Percentiles rank a stretch among this genome's conserved stretches.
These are phyloP conservation scores for Leccinum pachyderme DNA, from an alignment of 1,284 basidiomycete species.

Conservation along the genomic window DNA sequence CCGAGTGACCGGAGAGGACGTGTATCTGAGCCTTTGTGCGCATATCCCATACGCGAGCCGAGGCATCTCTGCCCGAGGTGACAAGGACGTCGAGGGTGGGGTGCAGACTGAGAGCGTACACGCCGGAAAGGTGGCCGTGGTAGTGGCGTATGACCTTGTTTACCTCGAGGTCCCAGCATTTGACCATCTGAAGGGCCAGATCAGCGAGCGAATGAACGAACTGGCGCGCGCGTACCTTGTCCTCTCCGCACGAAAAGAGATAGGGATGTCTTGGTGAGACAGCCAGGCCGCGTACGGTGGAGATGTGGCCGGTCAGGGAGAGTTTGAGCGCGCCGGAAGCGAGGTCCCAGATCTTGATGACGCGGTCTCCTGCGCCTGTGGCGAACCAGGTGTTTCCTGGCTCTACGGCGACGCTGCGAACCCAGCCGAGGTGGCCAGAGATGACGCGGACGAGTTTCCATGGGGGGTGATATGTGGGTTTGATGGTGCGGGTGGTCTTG, in stretches of 20 bases:
- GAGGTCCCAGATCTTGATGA: constrained; percentile 99
- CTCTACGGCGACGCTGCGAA: constrained; percentile 93
- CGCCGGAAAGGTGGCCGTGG: constrained; percentile 95
- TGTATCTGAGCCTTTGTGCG: constrained; percentile 95
- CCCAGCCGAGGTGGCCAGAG: constrained; percentile 98
- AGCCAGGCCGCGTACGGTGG: constrained; percentile 92
- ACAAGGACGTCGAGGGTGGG: constrained; percentile 96
- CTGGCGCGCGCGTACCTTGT: constrained; percentile 66
- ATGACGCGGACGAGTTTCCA: constrained; percentile 98
- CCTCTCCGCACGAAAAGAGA: constrained; percentile 95
- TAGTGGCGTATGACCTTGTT: constrained; percentile 99
- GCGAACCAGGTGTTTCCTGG: constrained; percentile 99
- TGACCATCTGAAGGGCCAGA: constrained; percentile 71
- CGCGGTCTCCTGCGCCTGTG: constrained; percentile 95
- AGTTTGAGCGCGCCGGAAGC: constrained; percentile 95
- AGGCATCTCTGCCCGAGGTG: constrained; percentile 92
- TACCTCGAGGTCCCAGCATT: constrained; percentile 98
- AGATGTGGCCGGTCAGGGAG: constrained; percentile 96
- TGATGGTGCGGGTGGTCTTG: constrained; percentile 88
- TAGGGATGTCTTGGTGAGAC: constrained; percentile 94
- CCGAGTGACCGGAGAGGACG: constrained; percentile 90
- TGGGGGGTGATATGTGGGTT: constrained; percentile 92
- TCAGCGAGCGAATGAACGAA: too few species aligned
- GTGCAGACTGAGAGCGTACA: constrained; percentile 88
- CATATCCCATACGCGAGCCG: constrained; percentile 99